Conservation (phyloP, 306 rosid species). For the Citrullus mucosospermus region DNA sequence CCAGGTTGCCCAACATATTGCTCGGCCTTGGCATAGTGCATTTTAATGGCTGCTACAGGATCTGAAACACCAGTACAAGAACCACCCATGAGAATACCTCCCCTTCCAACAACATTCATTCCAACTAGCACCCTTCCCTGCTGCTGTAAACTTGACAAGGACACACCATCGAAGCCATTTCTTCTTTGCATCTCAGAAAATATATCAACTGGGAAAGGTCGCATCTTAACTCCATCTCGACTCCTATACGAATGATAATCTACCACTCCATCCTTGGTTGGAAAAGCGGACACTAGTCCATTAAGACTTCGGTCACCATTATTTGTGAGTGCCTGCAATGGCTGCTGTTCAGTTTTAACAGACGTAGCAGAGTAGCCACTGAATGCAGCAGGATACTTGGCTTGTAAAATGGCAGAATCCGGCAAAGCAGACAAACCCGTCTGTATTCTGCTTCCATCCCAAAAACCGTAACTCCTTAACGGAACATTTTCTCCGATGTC, state of each 20-base stretch:
- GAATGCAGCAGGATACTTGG: slow-evolving; percentile 86
- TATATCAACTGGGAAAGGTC: slow-evolving; percentile 55
- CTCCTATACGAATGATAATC: slow-evolving; percentile 51
- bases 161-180: slow-evolving; percentile 52
- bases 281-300: slow-evolving; percentile 29
- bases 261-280: slow-evolving; percentile 48
- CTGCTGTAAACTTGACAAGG: slow-evolving; percentile 60
- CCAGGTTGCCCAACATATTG: slow-evolving; percentile 59
- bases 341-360: slow-evolving; percentile 41
- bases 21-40: slow-evolving; percentile 64
- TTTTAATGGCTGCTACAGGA: slow-evolving; percentile 84
- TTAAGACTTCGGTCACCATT: slow-evolving; percentile 36
- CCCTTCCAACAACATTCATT: slow-evolving; percentile 61
- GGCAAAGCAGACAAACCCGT: slow-evolving; percentile 47
- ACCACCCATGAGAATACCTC: slow-evolving; percentile 59
- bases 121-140: slow-evolving; percentile 67
- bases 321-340: slow-evolving; percentile 37
- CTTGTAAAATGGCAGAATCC: slow-evolving; percentile 65
- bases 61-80: slow-evolving; percentile 65
- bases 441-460: slow-evolving; percentile 72
- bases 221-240: slow-evolving; percentile 45
- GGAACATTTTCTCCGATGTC: slow-evolving; percentile 54
- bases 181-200: slow-evolving; percentile 53
- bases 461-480: slow-evolving; percentile 37
- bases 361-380: slow-evolving; percentile 37